Base-by-base conservation (phyloP, 805 yeast genomes). In the Kodamaea sagamina region DNA sequence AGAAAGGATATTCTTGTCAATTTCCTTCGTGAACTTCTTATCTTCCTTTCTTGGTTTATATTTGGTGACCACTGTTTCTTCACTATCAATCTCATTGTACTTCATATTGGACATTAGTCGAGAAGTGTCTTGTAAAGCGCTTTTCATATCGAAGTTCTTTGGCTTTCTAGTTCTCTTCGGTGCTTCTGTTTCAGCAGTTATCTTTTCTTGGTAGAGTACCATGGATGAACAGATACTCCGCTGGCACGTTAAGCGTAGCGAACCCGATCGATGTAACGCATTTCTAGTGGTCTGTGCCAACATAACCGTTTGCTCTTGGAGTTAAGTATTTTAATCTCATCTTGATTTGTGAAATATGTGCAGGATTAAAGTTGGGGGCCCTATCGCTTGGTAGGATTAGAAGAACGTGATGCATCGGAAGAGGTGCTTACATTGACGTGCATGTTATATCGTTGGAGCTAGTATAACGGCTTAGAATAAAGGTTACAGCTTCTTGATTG, bases 141-240 rank as follows among this genome's bases (percentile, higher is more conserved):
- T 35, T 4, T 44, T 43, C 6, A 49, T 39, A 32, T 48, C 52
- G 11, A 48, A 38, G 12, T 41, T 38, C 26, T 45, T 45, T 16
- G 38, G 31, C 22, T 45, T 48, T 28, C 25, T 41, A 31, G 39
- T 26, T 21, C 24, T 21, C 24, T 27, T 12, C 15, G n/a, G 36
- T 32, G 6, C 36, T 17, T 17, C 36, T 18, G 7, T 12, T 32
- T 32, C 18, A 7, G 7, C 17, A 5, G n/a, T 17, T 34, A 19
- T 21, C 6, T 34, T 4, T 22, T 22, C 25, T 36, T 36, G 31
- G 9, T 9, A n/a, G 12, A n/a, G 7, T 28, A 12, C 13, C 10
- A 15, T 9, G 15, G 17, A 28, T 28, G 32, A 12, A 5, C 13
- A 9, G 32, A 28, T n/a, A 7, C 17, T 15, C 13, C 15, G 4